Base-by-base conservation (phyloP, 495 filamentous ascomycete species). In the Penicillium dipodomyicola region DNA sequence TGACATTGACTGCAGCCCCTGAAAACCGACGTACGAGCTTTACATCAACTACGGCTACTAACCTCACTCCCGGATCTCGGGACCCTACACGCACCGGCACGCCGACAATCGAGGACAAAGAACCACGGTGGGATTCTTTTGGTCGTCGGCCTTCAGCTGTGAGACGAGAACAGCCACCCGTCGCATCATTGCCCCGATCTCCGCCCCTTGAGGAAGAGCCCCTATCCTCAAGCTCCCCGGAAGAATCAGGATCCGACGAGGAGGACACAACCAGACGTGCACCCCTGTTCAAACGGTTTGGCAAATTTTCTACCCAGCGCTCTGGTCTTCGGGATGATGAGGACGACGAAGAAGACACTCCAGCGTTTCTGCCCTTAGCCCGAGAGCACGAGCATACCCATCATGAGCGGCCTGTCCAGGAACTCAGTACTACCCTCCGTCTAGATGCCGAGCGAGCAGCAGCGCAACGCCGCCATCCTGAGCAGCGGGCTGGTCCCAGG, bases 321-420 rank as follows among this genome's bases (percentile, higher is more conserved):
- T 61, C 67, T 0, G 64, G 72, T 10, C 49, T 75, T 1, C 60
- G 67, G 9, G 74, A 75, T 48, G 72, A 75, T 11, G 71, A 78
- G 6, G 72, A 77, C 33, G 76, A 80, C 9, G 78, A 81, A 9
- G 81, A 82, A 39, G 80, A 83, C 30, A 69, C 76, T 0, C 88
- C 89, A 1, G 85, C 88, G 1, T 96, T 93, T 63, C 79, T 94
- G 3, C 91, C 92, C 1, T 83, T 90, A 60, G 64, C 54, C 37
- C 72, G 59, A 32, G 70, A 65, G 19, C 61, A 47, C 32, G 71
- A 52, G 32, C 59, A 57, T 22, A 58, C 54, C 1, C 51, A 67
- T 23, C 65, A 61, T 14, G 67, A 66, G 7, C 57, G 66, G 5
- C 54, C 70, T 1, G 65, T 47, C 40, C 77, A 82, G 41, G 85